Evolutionary conservation across 2,329 filamentous ascomycete species (phyloP).

Genomic region (Fusarium armeniacum): DNA sequence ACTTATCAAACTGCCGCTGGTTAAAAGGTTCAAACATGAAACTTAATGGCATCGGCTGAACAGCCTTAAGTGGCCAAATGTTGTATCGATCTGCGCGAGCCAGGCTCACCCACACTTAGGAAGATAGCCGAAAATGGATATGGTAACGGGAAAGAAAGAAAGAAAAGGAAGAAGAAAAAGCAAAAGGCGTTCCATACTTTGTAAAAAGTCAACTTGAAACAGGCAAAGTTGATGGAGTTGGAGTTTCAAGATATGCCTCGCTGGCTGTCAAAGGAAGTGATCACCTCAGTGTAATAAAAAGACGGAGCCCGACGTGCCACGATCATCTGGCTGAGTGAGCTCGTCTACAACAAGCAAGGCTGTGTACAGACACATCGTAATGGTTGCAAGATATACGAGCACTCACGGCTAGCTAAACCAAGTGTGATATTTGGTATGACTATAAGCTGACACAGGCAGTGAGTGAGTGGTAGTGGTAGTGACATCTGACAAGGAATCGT

Average conservation of each 20-base stretch:
- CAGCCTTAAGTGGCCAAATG: neutral
- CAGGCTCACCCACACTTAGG: neutral
- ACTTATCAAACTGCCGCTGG: conserved; percentile 31
- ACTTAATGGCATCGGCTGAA: conserved; percentile 8
- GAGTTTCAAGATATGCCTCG: conserved; percentile 45
- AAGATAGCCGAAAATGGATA: conserved; percentile 12
- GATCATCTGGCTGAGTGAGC: neutral
- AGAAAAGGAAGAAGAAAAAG: neutral
- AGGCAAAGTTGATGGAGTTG: conserved; percentile 26
- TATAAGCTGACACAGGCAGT: conserved; percentile 5
- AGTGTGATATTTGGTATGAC: conserved; percentile 1
- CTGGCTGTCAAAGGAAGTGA: conserved; percentile 34
- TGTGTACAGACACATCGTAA: conserved; percentile 6
- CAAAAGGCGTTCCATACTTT: neutral
- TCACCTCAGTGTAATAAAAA: conserved; percentile 12
- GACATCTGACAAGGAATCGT: conserved; percentile 3
- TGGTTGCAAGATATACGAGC: conserved; percentile 8
- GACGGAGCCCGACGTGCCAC: conserved; percentile 6
- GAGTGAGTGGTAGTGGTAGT: neutral
- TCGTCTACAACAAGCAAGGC: conserved; percentile 12
- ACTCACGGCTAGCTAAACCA: neutral
- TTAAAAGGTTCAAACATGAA: conserved; percentile 21
- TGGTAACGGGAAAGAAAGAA: conserved; percentile 15
- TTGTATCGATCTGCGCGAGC: conserved; percentile 8
- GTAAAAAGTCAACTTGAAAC: conserved; percentile 32